Evolutionary conservation across 1,139 yeast species (phyloP).

Genomic region (Dujonia santamariae): DNA sequence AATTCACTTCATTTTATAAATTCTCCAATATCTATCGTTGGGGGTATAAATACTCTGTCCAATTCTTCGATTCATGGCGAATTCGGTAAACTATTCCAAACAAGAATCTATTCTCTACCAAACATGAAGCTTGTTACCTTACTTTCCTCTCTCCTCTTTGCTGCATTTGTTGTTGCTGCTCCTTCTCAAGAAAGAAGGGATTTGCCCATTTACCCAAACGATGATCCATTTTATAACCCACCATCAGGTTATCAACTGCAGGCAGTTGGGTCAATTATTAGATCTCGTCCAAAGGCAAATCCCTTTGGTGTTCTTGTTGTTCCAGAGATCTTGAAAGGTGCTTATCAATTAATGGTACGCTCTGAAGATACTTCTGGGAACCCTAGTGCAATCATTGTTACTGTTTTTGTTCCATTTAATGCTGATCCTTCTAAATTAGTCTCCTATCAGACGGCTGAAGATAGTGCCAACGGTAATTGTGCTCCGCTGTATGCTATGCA

Average conservation of each 20-base stretch:
- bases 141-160: neutral
- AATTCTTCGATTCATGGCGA: neutral
- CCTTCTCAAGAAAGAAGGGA: too few relatives aligned
- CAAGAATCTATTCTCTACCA: neutral
- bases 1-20: too few relatives aligned
- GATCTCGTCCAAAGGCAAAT: constrained; percentile 1
- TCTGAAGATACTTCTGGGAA: constrained; percentile 12
- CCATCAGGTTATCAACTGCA: constrained; percentile 7
- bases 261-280: constrained; percentile 7
- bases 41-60: neutral
- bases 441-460: constrained; percentile 19
- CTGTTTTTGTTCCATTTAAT: constrained; percentile 18
- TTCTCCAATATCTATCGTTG: neutral
- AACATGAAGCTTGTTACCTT: neutral
- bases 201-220: neutral
- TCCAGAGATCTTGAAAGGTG: constrained; percentile 5
- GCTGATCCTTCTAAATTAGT: constrained; percentile 17
- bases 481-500: constrained; percentile 18
- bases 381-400: constrained; percentile 18
- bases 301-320: constrained; percentile 1
- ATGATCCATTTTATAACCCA: constrained; percentile 8
- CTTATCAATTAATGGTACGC: constrained; percentile 9
- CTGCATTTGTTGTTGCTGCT: neutral
- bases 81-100: neutral
- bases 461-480: constrained; percentile 16